Evolutionary conservation across 768 basidiomycete genomes (phyloP).

Genomic region (Pluteus cervinus): DNA sequence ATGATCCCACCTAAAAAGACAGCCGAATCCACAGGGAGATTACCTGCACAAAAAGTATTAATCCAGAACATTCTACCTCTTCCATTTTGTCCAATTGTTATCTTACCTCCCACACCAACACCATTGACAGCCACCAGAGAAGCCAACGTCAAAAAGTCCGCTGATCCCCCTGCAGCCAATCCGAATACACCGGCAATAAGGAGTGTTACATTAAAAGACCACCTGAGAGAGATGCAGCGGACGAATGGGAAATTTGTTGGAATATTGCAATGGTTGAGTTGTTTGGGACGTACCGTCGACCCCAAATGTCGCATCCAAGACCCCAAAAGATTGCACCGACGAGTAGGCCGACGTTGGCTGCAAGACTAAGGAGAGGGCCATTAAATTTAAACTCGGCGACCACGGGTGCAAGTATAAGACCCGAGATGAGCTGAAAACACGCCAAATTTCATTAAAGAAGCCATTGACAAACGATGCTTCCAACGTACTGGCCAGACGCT

Average conservation of each 20-base stretch:
- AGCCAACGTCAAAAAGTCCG: constrained; percentile 44
- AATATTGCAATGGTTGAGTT: constrained; percentile 3
- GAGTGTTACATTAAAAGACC: constrained; percentile 67
- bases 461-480: no score
- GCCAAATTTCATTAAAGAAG: no score
- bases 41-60: no score
- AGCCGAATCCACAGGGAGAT: constrained; percentile 70
- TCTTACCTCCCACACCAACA: constrained; percentile 59
- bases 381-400: constrained; percentile 59
- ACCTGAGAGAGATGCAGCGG: constrained; percentile 24
- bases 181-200: constrained; percentile 65
- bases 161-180: constrained; percentile 53
- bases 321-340: constrained; percentile 70
- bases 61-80: no score
- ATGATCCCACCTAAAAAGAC: constrained; percentile 57
- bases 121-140: constrained; percentile 52
- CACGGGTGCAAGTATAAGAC: constrained; percentile 58
- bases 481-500: constrained; percentile 64
- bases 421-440: constrained; percentile 65
- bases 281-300: constrained; percentile 40
- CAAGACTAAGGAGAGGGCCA: constrained; percentile 60
- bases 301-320: constrained; percentile 65
- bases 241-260: not conserved
- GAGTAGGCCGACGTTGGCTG: constrained; percentile 66
- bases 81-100: not conserved